Conservation (phyloP, 306 rosid species). For the Quercus engelmannii region DNA sequence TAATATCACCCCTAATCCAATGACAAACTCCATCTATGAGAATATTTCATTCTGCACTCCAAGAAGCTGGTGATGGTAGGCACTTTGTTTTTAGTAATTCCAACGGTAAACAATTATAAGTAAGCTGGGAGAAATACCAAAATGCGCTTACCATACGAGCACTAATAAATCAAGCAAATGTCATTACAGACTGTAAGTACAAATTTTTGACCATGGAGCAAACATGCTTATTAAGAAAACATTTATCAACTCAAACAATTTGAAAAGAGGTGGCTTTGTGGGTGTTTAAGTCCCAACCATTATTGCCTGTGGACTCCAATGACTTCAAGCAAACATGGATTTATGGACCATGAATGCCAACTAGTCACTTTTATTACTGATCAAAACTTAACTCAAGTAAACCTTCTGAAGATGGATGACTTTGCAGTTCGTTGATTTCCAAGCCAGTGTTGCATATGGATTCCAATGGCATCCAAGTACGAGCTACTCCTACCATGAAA, state of each 20-base stretch:
- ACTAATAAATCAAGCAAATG: not conserved
- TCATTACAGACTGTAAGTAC: not conserved
- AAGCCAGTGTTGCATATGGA: conserved; percentile 96
- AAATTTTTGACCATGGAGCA: not conserved
- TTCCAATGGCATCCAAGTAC: conserved; percentile 89
- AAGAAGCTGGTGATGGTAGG: no score
- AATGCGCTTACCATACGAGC: no score
- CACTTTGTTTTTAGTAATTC: no score
- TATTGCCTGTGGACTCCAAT: no score
- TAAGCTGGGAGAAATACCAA: no score
- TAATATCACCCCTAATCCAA: no score
- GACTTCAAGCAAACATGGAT: no score
- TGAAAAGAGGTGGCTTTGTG: no score
- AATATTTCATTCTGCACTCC: no score
- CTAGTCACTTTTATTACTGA: not conserved
- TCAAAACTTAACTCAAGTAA: conserved; percentile 22
- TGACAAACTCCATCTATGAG: no score
- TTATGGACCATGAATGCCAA: not conserved
- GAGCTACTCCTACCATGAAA: conserved; percentile 81
- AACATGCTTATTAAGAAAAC: not conserved
- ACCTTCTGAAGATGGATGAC: conserved; percentile 60
- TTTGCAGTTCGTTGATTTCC: conserved; percentile 62
- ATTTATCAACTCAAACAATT: not conserved
- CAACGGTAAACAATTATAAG: no score
- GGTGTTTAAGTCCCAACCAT: no score